Evolutionary conservation across 2,329 filamentous ascomycete genomes (phyloP), one percentile per base, ranked within the genome.

Genomic region (Alternaria longipes): DNA sequence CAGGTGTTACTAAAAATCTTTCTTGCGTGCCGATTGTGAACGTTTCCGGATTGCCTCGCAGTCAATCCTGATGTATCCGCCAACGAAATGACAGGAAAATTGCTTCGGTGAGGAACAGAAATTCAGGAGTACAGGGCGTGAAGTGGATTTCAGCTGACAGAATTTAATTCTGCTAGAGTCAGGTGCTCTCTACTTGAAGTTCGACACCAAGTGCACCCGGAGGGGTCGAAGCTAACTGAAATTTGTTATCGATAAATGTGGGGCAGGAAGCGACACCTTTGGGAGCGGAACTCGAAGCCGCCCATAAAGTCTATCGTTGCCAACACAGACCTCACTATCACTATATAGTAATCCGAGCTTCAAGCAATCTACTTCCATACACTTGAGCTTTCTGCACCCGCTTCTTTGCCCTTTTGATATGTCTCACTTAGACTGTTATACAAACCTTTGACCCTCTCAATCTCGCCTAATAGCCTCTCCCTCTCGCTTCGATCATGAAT

Each of bases 391-490:
- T 57, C 28, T 9, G 49, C n/a, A 5, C 65, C 61, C 16, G 11
- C 49, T 11, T 50, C 57, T 47, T 69, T 69, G 9, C 63, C 65
- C n/a, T 49, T 54, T 18, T 69, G 67, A 61, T 69, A 69, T 12
- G 56, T 60, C 40, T 66, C 57, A 38, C 67, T 65, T 44, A 69
- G 50, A 11, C 34, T 50, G 20, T 59, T 56, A 28, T 69, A 69
- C 55, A 85, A 54, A 5, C 56, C 71, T 75, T 86, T 87, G 1
- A 87, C 78, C 40, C 84, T 78, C 20, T 73, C 70, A 14, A 86
- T 79, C 71, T 87, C 84, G 0, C 24, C 62, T 1, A 41, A 60
- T 78, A 63, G 54, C 8, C 47, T 59, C 22, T 32, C 28, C 44
- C 56, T 63, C 22, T 61, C 51, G 3, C 3, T n/a, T n/a, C 53